Percentiles rank a stretch among this genome's conserved stretches.
Evolutionary conservation across 176 grass and related monocot genomes (phyloP).

Genomic region (Hordeum marinum): DNA sequence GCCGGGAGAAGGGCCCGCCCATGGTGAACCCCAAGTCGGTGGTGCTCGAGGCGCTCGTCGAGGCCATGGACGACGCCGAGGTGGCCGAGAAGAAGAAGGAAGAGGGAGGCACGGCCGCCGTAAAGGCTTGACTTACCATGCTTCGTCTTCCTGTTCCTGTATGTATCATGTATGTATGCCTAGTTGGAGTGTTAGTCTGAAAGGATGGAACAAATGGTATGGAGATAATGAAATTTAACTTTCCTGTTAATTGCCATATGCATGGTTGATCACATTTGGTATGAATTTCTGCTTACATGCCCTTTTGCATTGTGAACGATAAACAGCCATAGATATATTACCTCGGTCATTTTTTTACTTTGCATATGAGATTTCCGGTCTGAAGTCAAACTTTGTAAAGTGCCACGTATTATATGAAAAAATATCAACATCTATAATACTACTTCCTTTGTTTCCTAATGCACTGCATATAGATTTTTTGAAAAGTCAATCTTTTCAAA

Average conservation of each 20-base stretch:
- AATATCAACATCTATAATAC: too few species aligned
- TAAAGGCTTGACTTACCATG: neutral
- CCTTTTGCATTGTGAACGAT: neutral
- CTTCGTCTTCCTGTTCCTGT: neutral
- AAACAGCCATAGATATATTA: too few species aligned
- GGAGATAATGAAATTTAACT: too few species aligned
- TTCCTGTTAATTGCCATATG: too few species aligned
- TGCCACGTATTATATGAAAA: too few species aligned
- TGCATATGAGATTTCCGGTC: too few species aligned
- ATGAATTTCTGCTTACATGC: neutral
- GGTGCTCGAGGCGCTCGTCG: slow-evolving; percentile 30
- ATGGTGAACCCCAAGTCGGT: slow-evolving; percentile 66
- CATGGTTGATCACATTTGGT: neutral
- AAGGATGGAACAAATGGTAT: neutral
- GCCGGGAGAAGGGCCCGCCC: slow-evolving; percentile 80
- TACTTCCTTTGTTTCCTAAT: too few species aligned
- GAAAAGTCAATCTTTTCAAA: too few species aligned
- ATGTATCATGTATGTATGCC: neutral
- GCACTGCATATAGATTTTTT: too few species aligned
- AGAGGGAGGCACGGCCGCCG: neutral
- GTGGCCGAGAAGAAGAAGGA: slow-evolving; percentile 15
- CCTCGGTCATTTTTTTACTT: too few species aligned
- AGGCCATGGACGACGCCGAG: neutral
- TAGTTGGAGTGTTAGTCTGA: neutral
- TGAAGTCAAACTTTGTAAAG: too few species aligned